Percentiles rank a stretch among this genome's conserved stretches.
Conservation (phyloP, 176 grass and related monocot genomes). For the Avena atlantica region DNA sequence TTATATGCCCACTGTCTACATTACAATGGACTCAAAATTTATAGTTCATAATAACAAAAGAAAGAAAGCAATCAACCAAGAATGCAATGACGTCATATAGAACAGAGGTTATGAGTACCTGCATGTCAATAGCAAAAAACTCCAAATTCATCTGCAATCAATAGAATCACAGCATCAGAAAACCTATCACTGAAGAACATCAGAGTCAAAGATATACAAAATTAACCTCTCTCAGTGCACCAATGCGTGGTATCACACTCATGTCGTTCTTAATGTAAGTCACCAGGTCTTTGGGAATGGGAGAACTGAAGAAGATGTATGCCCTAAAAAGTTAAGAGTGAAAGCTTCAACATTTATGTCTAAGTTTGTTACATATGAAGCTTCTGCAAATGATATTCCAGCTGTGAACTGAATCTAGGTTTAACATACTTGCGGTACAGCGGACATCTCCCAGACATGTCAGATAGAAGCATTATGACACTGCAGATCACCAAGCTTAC, state of each 20-base stretch:
- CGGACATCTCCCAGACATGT: slow-evolving; percentile 99
- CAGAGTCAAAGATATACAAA: slow-evolving; percentile 23
- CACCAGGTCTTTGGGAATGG: slow-evolving; percentile 84
- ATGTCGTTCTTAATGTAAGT: slow-evolving; percentile 92
- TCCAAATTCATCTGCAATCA: slow-evolving; percentile 98
- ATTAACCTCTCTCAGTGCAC: slow-evolving; percentile 92
- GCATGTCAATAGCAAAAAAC: slow-evolving; percentile 94
- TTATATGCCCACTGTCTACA: slow-evolving; percentile 13
- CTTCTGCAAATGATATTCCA: slow-evolving; percentile 38
- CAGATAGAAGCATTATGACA: slow-evolving; percentile 93
- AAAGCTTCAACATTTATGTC: slow-evolving; percentile 30
- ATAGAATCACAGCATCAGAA: slow-evolving; percentile 39
- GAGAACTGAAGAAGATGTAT: slow-evolving; percentile 95
- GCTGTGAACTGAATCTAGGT: slow-evolving; percentile 8
- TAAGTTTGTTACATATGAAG: slow-evolving; percentile 8
- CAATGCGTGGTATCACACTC: slow-evolving; percentile 92
- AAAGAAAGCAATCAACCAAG: background rate
- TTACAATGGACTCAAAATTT: background rate
- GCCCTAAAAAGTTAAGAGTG: slow-evolving; percentile 62
- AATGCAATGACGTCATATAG: slow-evolving; percentile 6
- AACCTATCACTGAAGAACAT: background rate
- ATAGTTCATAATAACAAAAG: slow-evolving; percentile 15
- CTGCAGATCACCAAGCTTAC: slow-evolving; percentile 56
- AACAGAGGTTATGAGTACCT: slow-evolving; percentile 60
- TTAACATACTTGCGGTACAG: slow-evolving; percentile 88